Percentiles rank a stretch among this genome's conserved stretches.
These are phyloP conservation scores for Neofusicoccum laricinum DNA, from an alignment of 2,329 filamentous ascomycete species.

Conservation along the genomic window DNA sequence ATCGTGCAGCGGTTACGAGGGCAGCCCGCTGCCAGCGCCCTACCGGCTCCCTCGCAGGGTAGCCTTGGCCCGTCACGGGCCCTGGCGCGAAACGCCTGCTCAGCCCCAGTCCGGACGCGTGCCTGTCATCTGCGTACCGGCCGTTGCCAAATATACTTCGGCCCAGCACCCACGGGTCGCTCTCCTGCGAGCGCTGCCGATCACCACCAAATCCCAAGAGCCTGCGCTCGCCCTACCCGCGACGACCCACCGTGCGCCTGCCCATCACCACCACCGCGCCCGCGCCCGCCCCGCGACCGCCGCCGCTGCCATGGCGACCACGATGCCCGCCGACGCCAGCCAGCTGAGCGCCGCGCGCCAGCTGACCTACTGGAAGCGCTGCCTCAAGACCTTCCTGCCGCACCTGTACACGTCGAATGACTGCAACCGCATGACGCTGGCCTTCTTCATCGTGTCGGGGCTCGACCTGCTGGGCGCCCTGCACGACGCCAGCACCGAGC, in stretches of 20 bases:
- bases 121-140: neutral
- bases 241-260: neutral
- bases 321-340: neutral
- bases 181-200: constrained; percentile 2
- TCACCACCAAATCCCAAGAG: neutral
- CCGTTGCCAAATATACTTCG: constrained; percentile 9
- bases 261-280: neutral
- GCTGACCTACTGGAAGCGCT: constrained; percentile 89
- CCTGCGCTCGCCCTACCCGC: constrained; percentile 4
- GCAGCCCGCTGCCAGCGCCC: neutral
- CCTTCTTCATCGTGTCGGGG: constrained; percentile 83
- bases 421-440: constrained; percentile 84
- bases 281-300: neutral
- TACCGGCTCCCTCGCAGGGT: neutral
- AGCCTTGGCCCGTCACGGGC: neutral
- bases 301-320: neutral
- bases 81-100: neutral
- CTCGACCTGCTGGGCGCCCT: constrained; percentile 74
- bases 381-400: constrained; percentile 77
- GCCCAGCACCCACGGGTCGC: neutral
- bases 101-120: neutral
- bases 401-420: constrained; percentile 83
- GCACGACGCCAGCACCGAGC: constrained; percentile 50
- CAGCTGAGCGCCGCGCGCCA: constrained; percentile 51
- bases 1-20: constrained; percentile 11